phyloP scores from a whole-genome alignment of 2,329 filamentous ascomycete species.

The Raffaelea albimanens region DNA sequence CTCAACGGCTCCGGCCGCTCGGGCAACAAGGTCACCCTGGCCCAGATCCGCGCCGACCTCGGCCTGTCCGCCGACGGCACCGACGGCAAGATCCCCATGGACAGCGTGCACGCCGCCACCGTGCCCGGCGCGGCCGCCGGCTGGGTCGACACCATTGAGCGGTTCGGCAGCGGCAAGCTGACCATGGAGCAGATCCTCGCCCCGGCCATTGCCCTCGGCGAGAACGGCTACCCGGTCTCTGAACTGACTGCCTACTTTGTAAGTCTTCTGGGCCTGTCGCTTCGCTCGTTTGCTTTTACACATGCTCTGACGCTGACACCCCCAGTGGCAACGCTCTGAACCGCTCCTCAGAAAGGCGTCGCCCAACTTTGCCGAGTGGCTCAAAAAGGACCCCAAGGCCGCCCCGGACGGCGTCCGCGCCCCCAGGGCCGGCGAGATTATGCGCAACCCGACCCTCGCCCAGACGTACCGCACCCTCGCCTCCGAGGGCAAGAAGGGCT shows the following conservation, averaged over 20 bases:
- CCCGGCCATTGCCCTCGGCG: constrained; percentile 77
- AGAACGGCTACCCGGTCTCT: constrained; percentile 82
- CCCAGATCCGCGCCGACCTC: constrained; percentile 60
- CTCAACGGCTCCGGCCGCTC: constrained; percentile 91
- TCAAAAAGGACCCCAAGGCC: constrained; percentile 65
- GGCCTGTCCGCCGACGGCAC: constrained; percentile 47
- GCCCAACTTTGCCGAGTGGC: constrained; percentile 77
- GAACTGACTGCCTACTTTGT: constrained; percentile 65
- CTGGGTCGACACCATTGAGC: constrained; percentile 82
- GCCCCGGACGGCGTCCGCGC: constrained; percentile 56
- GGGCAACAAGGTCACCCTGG: constrained; percentile 57
- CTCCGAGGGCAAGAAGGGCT: constrained; percentile 75
- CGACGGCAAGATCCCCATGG: constrained; percentile 41
- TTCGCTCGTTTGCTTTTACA: not conserved
- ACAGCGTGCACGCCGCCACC: constrained; percentile 72
- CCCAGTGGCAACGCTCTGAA: constrained; percentile 65
- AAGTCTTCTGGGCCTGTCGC: constrained; percentile 24
- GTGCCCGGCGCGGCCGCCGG: constrained; percentile 86
- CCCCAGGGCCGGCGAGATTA: constrained; percentile 73
- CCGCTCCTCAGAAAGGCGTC: constrained; percentile 58
- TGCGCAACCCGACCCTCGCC: constrained; percentile 76
- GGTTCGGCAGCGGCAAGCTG: constrained; percentile 82
- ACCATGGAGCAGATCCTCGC: constrained; percentile 65
- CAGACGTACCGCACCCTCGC: constrained; percentile 73
- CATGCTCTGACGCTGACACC: not conserved